phyloP scores from a whole-genome alignment of 495 filamentous ascomycete genomes.

The Glutinoglossum americanum region DNA sequence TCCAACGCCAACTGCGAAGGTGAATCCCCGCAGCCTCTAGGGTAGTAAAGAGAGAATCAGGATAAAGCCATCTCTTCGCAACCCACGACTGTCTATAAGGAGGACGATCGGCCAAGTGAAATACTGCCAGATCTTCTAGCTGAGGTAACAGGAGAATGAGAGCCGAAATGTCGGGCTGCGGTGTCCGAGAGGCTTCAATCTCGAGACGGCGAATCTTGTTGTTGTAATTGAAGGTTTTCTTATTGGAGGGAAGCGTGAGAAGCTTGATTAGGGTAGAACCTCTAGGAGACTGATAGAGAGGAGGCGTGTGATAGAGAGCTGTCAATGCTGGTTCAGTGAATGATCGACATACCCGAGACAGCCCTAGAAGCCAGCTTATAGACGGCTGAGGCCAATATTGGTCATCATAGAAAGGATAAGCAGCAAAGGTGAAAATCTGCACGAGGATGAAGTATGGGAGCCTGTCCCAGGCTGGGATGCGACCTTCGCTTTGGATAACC shows the following conservation, averaged over 20 bases:
- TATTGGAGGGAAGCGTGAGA: slow-evolving; percentile 21
- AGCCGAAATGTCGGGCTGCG: slow-evolving; percentile 20
- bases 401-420: slow-evolving; percentile 35
- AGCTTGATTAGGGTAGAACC: slow-evolving; percentile 26
- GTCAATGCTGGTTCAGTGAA: slow-evolving; percentile 59
- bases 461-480: slow-evolving; percentile 31
- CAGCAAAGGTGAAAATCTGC: slow-evolving; percentile 44
- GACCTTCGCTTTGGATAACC: background rate
- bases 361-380: slow-evolving; percentile 36
- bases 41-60: slow-evolving; percentile 32
- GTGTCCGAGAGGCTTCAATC: slow-evolving; percentile 32
- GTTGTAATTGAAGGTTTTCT: slow-evolving; percentile 30
- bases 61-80: slow-evolving; percentile 37
- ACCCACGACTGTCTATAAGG: slow-evolving; percentile 28
- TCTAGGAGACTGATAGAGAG: slow-evolving; percentile 30
- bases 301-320: slow-evolving; percentile 48
- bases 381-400: slow-evolving; percentile 19
- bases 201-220: slow-evolving; percentile 48
- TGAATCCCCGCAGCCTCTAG: slow-evolving; percentile 23
- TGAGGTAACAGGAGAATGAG: slow-evolving; percentile 24
- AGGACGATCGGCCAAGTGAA: slow-evolving; percentile 28
- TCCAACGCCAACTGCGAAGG: slow-evolving; percentile 63
- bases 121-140: slow-evolving; percentile 32
- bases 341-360: slow-evolving; percentile 36
- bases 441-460: slow-evolving; percentile 54